Base-by-base conservation (phyloP, 176 grass and related monocot species). In the Oryza australiensis region DNA sequence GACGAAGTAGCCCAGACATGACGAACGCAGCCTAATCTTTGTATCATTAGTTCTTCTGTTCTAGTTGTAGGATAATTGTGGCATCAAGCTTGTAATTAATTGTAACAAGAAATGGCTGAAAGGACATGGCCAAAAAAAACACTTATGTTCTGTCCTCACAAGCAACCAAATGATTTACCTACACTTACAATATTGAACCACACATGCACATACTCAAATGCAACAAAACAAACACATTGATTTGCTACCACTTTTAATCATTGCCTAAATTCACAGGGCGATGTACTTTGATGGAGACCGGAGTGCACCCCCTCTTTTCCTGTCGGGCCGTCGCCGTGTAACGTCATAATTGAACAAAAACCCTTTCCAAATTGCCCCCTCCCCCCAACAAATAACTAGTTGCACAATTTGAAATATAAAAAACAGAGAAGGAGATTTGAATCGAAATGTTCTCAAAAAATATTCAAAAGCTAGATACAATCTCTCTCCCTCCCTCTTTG, bases 281-380 rank as follows among this genome's bases (percentile, higher is more conserved):
- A 55, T 78, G 59, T 82, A 72, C n/a, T 57, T 26, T 7, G 79
- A 82, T 30, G 37, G 67, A 73, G 83, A 86, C 83, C 48, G 13
- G 46, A 86, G 79, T 82, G 88, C 83, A 82, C 68, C 73, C 30
- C 30, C 37, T 73, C 83, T 68, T 90, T 86, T 68, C 9, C 60
- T 73, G 88, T 78, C 62, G 74, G 83, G 30, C 20, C 55, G 8
- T n/a, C 22, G 82, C 63, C 49, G 68, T 48, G 79, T 11, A 68
- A 68, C 29, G 79, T 11, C 68, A 83, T 62, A 62, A 73, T 73
- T 77, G 33, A 46, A 20, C 20, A 70, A n/a, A 5, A 5, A 55
- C 51, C 77, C 38, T 84, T 53, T 34, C 41, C 35, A 51, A 80
- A 63, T 29, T 35, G 7, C 22, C 0, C 42, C 1, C 27, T n/a